Evolutionary conservation across 192 early-diverging fungal genomes (phyloP).

Genomic region (Entomortierella lignicola): DNA sequence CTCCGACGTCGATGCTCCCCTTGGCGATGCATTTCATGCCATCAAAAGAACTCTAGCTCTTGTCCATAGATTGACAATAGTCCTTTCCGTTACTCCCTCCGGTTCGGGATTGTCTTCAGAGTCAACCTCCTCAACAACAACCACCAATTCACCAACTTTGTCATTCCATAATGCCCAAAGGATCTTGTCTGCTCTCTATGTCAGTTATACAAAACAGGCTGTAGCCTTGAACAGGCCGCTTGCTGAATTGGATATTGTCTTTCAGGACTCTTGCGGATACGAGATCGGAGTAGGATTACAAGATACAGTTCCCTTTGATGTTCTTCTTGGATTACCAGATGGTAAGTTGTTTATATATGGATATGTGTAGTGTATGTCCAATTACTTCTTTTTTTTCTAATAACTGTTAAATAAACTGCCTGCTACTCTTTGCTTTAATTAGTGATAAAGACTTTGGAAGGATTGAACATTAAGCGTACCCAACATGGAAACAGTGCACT

Average conservation of each 20-base stretch:
- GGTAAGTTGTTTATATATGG: no score
- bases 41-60: conserved; percentile 27
- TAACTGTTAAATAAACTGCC: no score
- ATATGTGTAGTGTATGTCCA: no score
- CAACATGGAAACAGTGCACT: conserved; percentile 3
- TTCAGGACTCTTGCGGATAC: conserved; percentile 72
- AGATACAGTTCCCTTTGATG: conserved; percentile 36
- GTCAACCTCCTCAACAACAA: not conserved
- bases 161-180: conserved; percentile 39
- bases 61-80: conserved; percentile 34
- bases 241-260: conserved; percentile 67
- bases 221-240: conserved; percentile 54
- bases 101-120: not conserved
- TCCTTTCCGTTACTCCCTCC: not conserved
- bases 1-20: conserved; percentile 17
- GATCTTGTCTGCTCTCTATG: conserved; percentile 58
- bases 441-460: conserved; percentile 4
- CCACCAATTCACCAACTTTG: not conserved
- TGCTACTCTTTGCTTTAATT: not conserved
- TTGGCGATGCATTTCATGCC: conserved; percentile 43
- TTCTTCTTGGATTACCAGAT: conserved; percentile 53
- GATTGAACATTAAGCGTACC: conserved; percentile 14
- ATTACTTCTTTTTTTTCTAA: no score
- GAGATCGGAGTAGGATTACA: conserved; percentile 53
- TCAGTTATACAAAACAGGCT: conserved; percentile 59